A percentile compares a stretch with the other conserved stretches of the same genome.
Conservation (phyloP, 2,329 filamentous ascomycete genomes). For the Sordariomycetes sp. region DNA sequence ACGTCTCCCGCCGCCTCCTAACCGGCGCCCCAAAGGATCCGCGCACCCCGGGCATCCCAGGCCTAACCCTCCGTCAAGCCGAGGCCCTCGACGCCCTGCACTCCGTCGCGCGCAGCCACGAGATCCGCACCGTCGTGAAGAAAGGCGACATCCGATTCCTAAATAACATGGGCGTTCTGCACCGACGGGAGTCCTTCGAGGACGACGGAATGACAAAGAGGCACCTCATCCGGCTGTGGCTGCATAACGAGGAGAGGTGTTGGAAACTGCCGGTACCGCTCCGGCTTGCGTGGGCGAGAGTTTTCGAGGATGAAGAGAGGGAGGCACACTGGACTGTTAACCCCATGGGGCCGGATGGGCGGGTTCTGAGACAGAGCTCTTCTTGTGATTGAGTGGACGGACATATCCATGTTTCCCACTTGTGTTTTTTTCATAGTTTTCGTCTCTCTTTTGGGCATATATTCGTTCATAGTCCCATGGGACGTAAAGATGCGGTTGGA, state of each 20-base stretch:
- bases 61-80: slow-evolving; percentile 37
- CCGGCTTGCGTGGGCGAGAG: slow-evolving; percentile 32
- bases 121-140: slow-evolving; percentile 28
- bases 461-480: background rate
- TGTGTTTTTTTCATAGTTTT: background rate
- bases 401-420: background rate
- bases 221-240: slow-evolving; percentile 35
- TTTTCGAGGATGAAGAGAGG: slow-evolving; percentile 36
- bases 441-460: background rate
- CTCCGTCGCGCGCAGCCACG: slow-evolving; percentile 31
- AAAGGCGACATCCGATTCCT: slow-evolving; percentile 40
- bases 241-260: slow-evolving; percentile 32
- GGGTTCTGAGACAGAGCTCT: background rate
- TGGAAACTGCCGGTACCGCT: slow-evolving; percentile 32
- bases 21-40: slow-evolving; percentile 16
- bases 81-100: slow-evolving; percentile 38
- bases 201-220: slow-evolving; percentile 29
- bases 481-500: background rate
- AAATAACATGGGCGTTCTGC: slow-evolving; percentile 41
- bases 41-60: slow-evolving; percentile 37
- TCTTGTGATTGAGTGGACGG: slow-evolving; percentile 1
- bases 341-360: slow-evolving; percentile 1
- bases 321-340: slow-evolving; percentile 23
- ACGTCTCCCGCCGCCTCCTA: slow-evolving; percentile 7
- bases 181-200: slow-evolving; percentile 34